These are phyloP conservation scores for Bipolaris cookei DNA, from an alignment of 2,329 filamentous ascomycete genomes.

Conservation along the genomic window DNA sequence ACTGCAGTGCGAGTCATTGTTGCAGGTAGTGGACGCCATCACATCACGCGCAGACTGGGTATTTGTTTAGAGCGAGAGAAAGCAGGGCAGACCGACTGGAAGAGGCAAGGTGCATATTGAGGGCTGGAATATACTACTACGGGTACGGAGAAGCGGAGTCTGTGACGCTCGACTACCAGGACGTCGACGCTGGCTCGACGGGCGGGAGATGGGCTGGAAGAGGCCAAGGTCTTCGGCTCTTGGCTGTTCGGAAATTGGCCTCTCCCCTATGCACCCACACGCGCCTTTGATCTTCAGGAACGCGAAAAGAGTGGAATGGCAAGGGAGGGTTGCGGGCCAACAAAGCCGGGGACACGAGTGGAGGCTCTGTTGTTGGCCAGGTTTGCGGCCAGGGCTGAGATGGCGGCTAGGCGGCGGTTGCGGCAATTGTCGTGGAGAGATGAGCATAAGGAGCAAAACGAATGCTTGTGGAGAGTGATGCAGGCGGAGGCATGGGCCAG, in stretches of 20 bases:
- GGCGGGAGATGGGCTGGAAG: constrained; percentile 12
- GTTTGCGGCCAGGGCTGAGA: constrained; percentile 20
- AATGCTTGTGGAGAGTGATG: constrained; percentile 15
- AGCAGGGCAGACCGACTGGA: background rate
- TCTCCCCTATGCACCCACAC: constrained; percentile 10
- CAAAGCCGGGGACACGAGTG: constrained; percentile 8
- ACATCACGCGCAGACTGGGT: background rate
- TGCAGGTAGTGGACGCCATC: background rate
- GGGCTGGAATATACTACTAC: background rate
- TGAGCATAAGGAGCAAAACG: constrained; percentile 6
- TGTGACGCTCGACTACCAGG: constrained; percentile 12
- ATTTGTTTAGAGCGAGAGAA: background rate
- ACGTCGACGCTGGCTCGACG: background rate
- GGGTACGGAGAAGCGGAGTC: background rate
- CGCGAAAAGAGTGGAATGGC: constrained; percentile 5
- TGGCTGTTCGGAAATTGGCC: constrained; percentile 18
- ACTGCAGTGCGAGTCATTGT: background rate
- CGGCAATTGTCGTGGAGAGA: constrained; percentile 6
- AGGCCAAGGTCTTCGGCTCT: constrained; percentile 22
- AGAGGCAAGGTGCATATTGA: background rate
- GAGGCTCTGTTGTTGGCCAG: constrained; percentile 6
- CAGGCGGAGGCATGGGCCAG: background rate
- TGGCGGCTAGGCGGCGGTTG: constrained; percentile 9
- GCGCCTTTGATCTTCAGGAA: constrained; percentile 15
- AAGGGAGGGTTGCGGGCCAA: constrained; percentile 1